Percentiles rank a stretch among this genome's conserved stretches.
phyloP scores from a whole-genome alignment of 768 basidiomycete species.

The Chlorophyllum brunneum region DNA sequence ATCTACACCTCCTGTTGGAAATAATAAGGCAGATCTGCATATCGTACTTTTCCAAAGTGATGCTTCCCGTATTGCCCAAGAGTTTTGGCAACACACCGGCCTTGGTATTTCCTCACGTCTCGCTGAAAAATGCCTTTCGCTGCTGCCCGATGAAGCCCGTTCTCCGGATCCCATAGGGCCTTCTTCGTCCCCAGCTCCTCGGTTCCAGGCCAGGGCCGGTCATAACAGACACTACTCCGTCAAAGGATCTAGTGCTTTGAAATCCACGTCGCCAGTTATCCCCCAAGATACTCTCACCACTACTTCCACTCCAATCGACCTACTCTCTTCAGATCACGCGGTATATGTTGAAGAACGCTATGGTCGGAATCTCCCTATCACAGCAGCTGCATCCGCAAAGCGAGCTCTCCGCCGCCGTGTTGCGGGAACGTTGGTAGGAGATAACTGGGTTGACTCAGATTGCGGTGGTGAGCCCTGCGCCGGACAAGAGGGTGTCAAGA shows the following conservation, averaged over 20 bases:
- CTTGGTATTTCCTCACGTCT: slow-evolving; percentile 85
- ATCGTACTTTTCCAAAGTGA: slow-evolving; percentile 74
- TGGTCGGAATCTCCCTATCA: slow-evolving; percentile 80
- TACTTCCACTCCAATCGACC: slow-evolving; percentile 30
- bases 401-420: slow-evolving; percentile 83
- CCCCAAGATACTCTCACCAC: slow-evolving; percentile 7
- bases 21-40: slow-evolving; percentile 57
- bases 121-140: slow-evolving; percentile 76
- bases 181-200: slow-evolving; percentile 25
- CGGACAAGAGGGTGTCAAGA: slow-evolving; percentile 39
- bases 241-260: slow-evolving; percentile 24
- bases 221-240: slow-evolving; percentile 59
- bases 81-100: slow-evolving; percentile 97
- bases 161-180: slow-evolving; percentile 17
- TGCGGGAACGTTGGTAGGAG: slow-evolving; percentile 76
- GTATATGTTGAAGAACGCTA: slow-evolving; percentile 93
- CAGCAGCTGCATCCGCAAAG: slow-evolving; percentile 77
- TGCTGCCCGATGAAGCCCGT: slow-evolving; percentile 49
- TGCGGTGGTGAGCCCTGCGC: slow-evolving; percentile 31
- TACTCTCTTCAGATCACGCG: slow-evolving; percentile 56
- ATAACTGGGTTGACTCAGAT: slow-evolving; percentile 38
- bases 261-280: slow-evolving; percentile 12
- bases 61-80: slow-evolving; percentile 64
- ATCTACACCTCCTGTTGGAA: slow-evolving; percentile 18
- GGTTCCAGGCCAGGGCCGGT: slow-evolving; percentile 33